Conservation (phyloP, 2,329 filamentous ascomycete genomes). For the Talaromyces sp. region DNA sequence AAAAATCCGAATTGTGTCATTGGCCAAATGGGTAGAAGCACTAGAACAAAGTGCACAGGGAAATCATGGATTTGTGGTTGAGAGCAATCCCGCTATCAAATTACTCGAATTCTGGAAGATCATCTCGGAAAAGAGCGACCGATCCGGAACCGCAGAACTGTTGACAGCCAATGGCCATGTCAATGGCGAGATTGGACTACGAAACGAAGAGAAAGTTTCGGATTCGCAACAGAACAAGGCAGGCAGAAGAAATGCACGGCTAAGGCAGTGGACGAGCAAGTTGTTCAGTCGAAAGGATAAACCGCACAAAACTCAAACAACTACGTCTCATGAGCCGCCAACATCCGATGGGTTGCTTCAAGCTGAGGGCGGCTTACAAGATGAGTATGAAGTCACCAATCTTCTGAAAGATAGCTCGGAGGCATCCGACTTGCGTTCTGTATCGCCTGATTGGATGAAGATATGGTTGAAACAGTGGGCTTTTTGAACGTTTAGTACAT, state of each 20-base stretch:
- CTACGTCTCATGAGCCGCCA: background rate
- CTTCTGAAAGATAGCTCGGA: constrained; percentile 17
- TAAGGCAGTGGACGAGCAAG: background rate
- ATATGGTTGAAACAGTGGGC: constrained; percentile 19
- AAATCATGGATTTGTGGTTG: constrained; percentile 14
- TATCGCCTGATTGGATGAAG: constrained; percentile 16
- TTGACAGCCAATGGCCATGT: background rate
- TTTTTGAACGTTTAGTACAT: constrained; percentile 5
- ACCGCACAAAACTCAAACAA: background rate
- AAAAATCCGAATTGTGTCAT: constrained; percentile 2
- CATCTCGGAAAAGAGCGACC: background rate
- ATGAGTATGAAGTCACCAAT: constrained; percentile 10
- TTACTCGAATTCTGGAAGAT: constrained; percentile 14
- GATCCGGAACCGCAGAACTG: background rate
- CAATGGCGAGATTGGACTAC: background rate
- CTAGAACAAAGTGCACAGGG: constrained; percentile 14
- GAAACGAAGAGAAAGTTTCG: background rate
- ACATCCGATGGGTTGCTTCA: background rate
- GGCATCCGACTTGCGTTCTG: constrained; percentile 6
- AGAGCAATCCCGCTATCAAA: constrained; percentile 16
- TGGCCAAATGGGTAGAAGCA: constrained; percentile 15
- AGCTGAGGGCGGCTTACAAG: background rate
- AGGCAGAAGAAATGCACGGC: background rate
- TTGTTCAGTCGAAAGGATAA: background rate
- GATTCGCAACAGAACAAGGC: background rate